A percentile compares a stretch with the other conserved stretches of the same genome.
Evolutionary conservation across 805 yeast species (phyloP).

Genomic region (Yarrowia sp.): DNA sequence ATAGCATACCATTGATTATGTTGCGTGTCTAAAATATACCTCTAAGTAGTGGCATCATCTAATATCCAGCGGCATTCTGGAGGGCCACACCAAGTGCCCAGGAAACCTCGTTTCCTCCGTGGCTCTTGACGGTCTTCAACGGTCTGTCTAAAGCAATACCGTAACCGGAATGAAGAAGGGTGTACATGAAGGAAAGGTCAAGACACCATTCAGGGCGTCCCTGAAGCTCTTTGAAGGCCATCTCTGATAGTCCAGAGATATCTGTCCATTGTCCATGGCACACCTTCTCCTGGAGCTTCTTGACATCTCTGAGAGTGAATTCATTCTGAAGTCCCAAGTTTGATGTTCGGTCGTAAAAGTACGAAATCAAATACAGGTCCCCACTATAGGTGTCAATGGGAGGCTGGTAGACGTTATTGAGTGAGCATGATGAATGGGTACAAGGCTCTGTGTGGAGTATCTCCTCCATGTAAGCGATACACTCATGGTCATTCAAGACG

Average conservation of each 20-base stretch:
- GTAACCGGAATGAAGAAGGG: constrained; percentile 88
- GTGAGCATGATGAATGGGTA: constrained; percentile 74
- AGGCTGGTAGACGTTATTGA: constrained; percentile 96
- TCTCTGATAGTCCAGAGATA: constrained; percentile 42
- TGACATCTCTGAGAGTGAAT: constrained; percentile 76
- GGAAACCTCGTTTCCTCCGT: constrained; percentile 84
- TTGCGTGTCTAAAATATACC: neutral
- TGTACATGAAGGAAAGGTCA: constrained; percentile 83
- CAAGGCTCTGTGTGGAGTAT: constrained; percentile 6
- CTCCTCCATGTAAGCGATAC: constrained; percentile 3
- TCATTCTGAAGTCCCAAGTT: constrained; percentile 90
- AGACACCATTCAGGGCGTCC: constrained; percentile 91
- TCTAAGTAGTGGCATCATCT: neutral
- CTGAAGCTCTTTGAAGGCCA: constrained; percentile 52
- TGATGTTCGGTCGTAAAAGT: constrained; percentile 86
- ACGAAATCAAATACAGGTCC: constrained; percentile 86
- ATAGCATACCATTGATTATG: neutral
- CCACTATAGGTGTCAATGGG: constrained; percentile 54
- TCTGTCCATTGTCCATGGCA: constrained; percentile 63
- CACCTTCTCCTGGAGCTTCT: constrained; percentile 73
- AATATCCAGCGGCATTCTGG: constrained; percentile 36
- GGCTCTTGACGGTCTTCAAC: constrained; percentile 82
- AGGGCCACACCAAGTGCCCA: constrained; percentile 97
- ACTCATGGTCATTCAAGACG: neutral
- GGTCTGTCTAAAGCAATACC: constrained; percentile 88